Evolutionary conservation across 2,329 filamentous ascomycete genomes (phyloP), one percentile per base, ranked within the genome.

Genomic region (Helicocarpus griseus): DNA sequence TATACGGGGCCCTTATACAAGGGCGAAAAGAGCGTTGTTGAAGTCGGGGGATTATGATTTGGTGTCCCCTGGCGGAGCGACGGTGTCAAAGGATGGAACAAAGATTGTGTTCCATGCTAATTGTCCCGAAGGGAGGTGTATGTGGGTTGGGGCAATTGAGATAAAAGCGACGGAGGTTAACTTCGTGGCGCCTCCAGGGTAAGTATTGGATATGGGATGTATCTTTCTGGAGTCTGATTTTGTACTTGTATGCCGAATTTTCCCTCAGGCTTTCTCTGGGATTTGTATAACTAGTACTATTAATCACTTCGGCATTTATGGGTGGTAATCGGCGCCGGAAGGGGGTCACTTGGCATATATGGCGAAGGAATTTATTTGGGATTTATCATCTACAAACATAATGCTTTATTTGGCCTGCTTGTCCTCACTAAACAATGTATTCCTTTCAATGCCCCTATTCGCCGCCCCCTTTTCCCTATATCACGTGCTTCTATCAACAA

Each of bases 1-100:
- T 7, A 53, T 71, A 40, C 55, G 55, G 26, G 69, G 69, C 0
- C 65, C 68, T 1, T 71, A 71, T 48, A 62, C 52, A 1, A 63
- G 65, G 40, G 62, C 63, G 4, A 28, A 48, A 21, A 56, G 58
- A 4, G 59, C 67, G 7, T 53, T 72, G 46, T 56, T 72, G 24
- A 57, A 63, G 43, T 66, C 65, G 1, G 61, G 61, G n/a, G 60
- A 62, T 50, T 50, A 43, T 33, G 48, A 24, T 3, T 22, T 50
- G 24, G 14, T 31, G 28, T 31, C 14, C 5, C 48, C 48, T 8
- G 48, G 48, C 1, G 48, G 48, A 1, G 22, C 48, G 35, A 33
- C 36, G 33, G 33, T 50, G 13, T 31, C 48, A 9, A 17, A 41
- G 19, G 48, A 50, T 24, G 48, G 48, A 5, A 31, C 11, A 22